These are phyloP conservation scores for Arthrobotrys iridis DNA, from an alignment of 2,329 filamentous ascomycete species.

Conservation along the genomic window DNA sequence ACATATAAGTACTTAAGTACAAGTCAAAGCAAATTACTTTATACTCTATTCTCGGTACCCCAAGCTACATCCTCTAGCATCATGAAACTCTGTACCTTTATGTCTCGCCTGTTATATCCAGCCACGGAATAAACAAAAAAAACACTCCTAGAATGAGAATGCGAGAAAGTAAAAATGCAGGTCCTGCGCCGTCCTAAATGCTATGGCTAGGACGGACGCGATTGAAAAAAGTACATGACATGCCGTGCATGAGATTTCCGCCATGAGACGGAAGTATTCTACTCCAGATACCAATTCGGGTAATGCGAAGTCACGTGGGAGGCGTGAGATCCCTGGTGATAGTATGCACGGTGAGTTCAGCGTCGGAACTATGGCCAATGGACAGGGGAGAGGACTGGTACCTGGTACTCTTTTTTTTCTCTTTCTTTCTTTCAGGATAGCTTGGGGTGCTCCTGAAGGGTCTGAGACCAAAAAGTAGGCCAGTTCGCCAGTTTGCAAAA, in stretches of 20 bases:
- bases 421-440: not conserved
- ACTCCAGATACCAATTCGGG: slow-evolving; percentile 26
- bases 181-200: slow-evolving; percentile 13
- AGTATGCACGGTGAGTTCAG: slow-evolving; percentile 7
- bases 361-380: not conserved
- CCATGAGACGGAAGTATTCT: slow-evolving; percentile 21
- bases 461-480: not conserved
- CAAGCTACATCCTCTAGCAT: slow-evolving; percentile 7
- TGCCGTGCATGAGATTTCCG: slow-evolving; percentile 11
- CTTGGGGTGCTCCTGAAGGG: not conserved
- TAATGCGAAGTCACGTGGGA: slow-evolving; percentile 22
- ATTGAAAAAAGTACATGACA: slow-evolving; percentile 11
- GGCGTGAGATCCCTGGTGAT: slow-evolving; percentile 9
- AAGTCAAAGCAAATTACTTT: not conserved
- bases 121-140: slow-evolving; percentile 33
- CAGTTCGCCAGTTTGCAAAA: no score
- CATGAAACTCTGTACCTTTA: not conserved
- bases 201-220: not conserved
- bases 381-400: not conserved
- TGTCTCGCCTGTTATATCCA: slow-evolving; percentile 15
- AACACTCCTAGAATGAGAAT: not conserved
- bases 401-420: not conserved
- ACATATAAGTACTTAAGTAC: not conserved
- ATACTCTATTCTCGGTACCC: not conserved
- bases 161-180: not conserved